A percentile compares a stretch with the other conserved stretches of the same genome.
Conservation (phyloP, 176 grass and related monocot species). For the Oryza australiensis region DNA sequence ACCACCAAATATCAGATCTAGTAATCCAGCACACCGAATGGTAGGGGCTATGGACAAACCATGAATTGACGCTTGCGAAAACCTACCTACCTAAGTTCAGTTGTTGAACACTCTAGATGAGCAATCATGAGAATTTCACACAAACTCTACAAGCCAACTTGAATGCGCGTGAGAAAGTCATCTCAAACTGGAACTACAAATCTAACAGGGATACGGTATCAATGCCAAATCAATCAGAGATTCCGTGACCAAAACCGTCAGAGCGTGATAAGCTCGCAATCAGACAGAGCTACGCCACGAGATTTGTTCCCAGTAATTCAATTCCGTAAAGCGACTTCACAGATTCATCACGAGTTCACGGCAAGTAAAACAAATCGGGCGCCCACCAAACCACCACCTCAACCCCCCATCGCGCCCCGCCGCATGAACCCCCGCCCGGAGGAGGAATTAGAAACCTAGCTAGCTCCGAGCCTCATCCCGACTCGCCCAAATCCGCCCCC, state of each 20-base stretch:
- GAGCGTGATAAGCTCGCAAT: background rate
- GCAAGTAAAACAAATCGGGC: constrained; percentile 25
- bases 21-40: background rate
- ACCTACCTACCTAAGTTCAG: background rate
- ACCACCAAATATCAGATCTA: background rate
- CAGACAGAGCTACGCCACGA: background rate
- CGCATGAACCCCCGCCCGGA: constrained; percentile 7
- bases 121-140: background rate
- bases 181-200: constrained; percentile 5
- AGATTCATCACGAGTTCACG: background rate
- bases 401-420: background rate
- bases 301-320: background rate
- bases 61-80: background rate
- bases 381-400: background rate
- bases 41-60: background rate
- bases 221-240: background rate
- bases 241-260: background rate
- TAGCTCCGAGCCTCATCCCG: background rate
- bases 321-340: constrained; percentile 1
- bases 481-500: background rate
- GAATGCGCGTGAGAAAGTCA: background rate
- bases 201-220: background rate
- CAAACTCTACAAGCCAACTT: background rate
- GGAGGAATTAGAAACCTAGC: background rate
- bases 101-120: background rate